Evolutionary conservation across 106 monocot species (phyloP), one percentile per base, ranked within the genome.

Genomic region (Allium sativum): DNA sequence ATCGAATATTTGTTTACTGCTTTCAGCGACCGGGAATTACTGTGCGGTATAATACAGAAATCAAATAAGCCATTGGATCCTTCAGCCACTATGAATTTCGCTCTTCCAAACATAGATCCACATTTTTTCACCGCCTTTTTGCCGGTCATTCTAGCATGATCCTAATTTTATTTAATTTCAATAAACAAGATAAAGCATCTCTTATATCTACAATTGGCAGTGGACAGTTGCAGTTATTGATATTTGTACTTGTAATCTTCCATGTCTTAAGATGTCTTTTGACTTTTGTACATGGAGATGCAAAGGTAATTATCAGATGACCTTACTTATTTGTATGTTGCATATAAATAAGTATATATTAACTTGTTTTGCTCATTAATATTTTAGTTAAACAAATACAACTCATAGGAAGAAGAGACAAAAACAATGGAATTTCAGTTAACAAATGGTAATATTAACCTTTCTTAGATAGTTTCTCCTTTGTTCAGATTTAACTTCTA

Each of bases 371-470:
- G 8, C 47, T 47, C 47, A 47, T 47, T 8, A 47, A 47, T 57
- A 13, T 18, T 51, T 52, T 66, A 82, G 82, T 63, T 82, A 22
- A 82, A 60, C 31, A 68, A 14, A 68, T 82, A 77, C 74, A 61
- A 43, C 9, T 15, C 40, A 1, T 64, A 50, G 82, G 82, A 82
- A 64, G 77, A 82, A 53, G 77, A 78, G 74, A 82, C 82, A n/a
- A 65, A 16, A 45, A 68, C 62, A 21, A 48, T 82, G 42, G 63
- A 77, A 0, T 71, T 70, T 67, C 53, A 58, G 42, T 56, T 77
- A 45, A 77, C 77, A 18, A 45, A 73, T 55, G 82, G 82, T 74
- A 58, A n/a, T n/a, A n/a, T n/a, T n/a, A n/a, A n/a, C n/a, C n/a
- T n/a, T n/a, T n/a, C n/a, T n/a, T n/a, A n/a, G 47, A 8, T 47